These are phyloP conservation scores for Colletotrichum lini DNA, from an alignment of 2,329 filamentous ascomycete species.

Conservation along the genomic window DNA sequence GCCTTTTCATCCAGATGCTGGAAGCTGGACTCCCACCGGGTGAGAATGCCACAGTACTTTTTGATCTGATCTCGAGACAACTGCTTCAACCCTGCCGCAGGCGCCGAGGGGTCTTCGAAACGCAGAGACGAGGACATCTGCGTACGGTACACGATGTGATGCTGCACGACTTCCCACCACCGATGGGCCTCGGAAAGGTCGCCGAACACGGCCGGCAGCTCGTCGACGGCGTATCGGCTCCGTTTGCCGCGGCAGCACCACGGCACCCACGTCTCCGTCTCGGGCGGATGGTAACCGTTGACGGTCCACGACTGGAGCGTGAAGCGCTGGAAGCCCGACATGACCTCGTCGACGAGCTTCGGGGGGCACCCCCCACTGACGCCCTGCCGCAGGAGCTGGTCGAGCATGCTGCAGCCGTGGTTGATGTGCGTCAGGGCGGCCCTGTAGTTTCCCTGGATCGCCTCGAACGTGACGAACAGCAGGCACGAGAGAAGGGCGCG, in stretches of 20 bases:
- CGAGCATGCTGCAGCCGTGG: conserved; percentile 47
- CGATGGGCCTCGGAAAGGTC: conserved; percentile 14
- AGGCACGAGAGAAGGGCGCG: conserved; percentile 57
- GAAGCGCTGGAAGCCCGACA: conserved; percentile 26
- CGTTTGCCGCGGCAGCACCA: conserved; percentile 33
- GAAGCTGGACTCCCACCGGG: conserved; percentile 5
- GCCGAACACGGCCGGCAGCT: conserved; percentile 18
- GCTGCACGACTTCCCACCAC: conserved; percentile 32
- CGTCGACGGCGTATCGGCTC: conserved; percentile 33
- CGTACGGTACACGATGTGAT: conserved; percentile 21
- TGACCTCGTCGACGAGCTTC: conserved; percentile 21
- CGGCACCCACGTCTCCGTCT: conserved; percentile 19
- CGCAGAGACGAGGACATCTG: conserved; percentile 14
- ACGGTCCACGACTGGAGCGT: conserved; percentile 25
- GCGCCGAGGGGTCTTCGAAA: conserved; percentile 39
- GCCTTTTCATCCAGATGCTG: background rate
- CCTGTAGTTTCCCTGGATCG: conserved; percentile 55
- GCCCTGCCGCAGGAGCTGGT: conserved; percentile 13
- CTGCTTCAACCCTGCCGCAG: background rate
- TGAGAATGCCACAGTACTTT: conserved; percentile 41
- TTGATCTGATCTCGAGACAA: background rate
- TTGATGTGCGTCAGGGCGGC: conserved; percentile 57
- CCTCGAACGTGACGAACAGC: conserved; percentile 59
- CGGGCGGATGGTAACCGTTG: conserved; percentile 17
- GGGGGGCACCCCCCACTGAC: conserved; percentile 17